Evolutionary conservation across 139 green algal genomes (phyloP), one percentile per base, ranked within the genome.

Genomic region (Spirogloea muscicola): DNA sequence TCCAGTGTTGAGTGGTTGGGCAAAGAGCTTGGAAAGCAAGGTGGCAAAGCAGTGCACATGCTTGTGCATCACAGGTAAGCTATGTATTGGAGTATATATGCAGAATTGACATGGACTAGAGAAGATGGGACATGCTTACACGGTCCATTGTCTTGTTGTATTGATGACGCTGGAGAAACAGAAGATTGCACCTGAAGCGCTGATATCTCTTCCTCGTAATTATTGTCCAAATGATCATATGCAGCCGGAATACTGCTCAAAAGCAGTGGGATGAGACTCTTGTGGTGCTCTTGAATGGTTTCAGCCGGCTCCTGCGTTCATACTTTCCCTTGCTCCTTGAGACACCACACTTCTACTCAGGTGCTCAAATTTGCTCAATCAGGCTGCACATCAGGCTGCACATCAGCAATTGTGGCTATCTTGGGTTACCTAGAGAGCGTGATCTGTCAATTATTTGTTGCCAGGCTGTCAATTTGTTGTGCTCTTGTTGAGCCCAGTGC

Each of bases 231-330:
- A n/a, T n/a, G n/a, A n/a, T n/a, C n/a, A n/a, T n/a, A 21, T 39
- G 66, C 66, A 80, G 87, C 62, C 87, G 91, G 72, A 97, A 97
- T 85, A 92, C 87, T 40, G 90, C 91, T 80, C 89, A 95, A 76
- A 97, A 97, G 86, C 91, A 94, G 84, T 97, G 92, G 92, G 92
- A 95, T 39, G 92, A 96, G 75, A 96, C 91, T 13, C 87, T 96
- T 38, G 90, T 95, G 49, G 79, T 97, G 34, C 84, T 84, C 3
- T 77, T 97, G 29, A 83, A 60, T 16, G 92, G 92, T 31, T 83
- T 93, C 39, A 77, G 72, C 51, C 91, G 93, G 68, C 84, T 97
- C 71, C 80, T 97, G 52, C 84, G 86, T 1, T 70, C 76, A 9
- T 87, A 94, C 84, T 84, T 96, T 64, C 72, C 84, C 1, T 52